Evolutionary conservation across 1,284 basidiomycete species (phyloP), one percentile per base, ranked within the genome.

Genomic region (Volvariella volvacea): DNA sequence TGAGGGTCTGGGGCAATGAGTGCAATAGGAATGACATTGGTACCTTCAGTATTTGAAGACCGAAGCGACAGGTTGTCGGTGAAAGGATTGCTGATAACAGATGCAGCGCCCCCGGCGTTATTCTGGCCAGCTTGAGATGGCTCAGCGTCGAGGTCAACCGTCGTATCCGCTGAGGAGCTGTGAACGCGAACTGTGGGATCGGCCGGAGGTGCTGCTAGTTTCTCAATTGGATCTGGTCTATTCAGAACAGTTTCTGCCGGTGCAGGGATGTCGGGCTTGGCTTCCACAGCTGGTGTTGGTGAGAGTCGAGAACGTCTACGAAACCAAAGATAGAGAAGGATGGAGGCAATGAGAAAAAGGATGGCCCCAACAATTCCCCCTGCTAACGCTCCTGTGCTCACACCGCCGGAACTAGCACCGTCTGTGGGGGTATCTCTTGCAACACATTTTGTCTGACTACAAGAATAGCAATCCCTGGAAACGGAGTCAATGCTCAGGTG

Each of bases 1-100:
- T 59, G 54, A 6, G 73, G 71, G 15, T 76, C 74, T 16, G 83
- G 75, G n/a, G 82, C 66, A 30, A 88, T 82, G 42, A 89, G 70
- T 3, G 85, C 85, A 51, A 89, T 90, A 48, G 87, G 87, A 45
- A 90, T 90, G 51, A 88, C 87, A 55, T 90, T 89, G 12, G 87
- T 86, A 32, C 76, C 76, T 57, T 84, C 81, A 9, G 84, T 83
- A 43, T 76, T 73, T 16, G 80, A 79, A 14, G 87, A 89, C 62
- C 86, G 83, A 48, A 89, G 88, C 16, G 86, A 88, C 45, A 83
- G 76, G 25, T 60, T 66, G 57, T 89, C 86, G 32, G 76, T 74
- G 61, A 89, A 89, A n/a, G 86, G 86, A 65, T 88, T 86, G 41
- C 65, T 68, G 22, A 62, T 59, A 30, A 61, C 52, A 22, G 70